Base-by-base conservation (phyloP, 2,329 filamentous ascomycete species). In the Graphilbum ipis-grandicollis region DNA sequence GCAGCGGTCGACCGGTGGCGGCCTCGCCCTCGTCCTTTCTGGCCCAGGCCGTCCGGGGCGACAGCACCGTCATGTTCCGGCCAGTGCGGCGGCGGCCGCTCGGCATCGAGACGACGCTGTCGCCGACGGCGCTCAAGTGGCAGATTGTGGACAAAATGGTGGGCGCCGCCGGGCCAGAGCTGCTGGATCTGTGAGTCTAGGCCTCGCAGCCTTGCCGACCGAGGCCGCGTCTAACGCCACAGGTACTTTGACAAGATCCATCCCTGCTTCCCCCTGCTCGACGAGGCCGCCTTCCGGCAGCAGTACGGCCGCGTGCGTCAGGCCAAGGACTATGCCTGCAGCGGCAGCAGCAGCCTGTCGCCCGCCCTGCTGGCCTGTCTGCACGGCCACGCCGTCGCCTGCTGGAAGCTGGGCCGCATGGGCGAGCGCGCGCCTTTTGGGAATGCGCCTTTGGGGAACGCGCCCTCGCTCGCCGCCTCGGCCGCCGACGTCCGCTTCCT, bases 181-280 rank as follows among this genome's bases (percentile, higher is more conserved):
- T 75, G 7, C 53, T 74, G 26, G 58, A 61, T 15, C 40, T 65
- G 61, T 65, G 44, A 43, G 59, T n/a, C n/a, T n/a, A 47, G 12
- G 23, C 14, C 31, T 8, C 21, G 33, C 10, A 25, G 8, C 13
- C 21, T 25, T 34, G 58, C 4, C 58, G 59, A 2, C 69, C 72
- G 36, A 57, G 63, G 6, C n/a, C n/a, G n/a, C n/a, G n/a, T 17
- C 19, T 13, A 4, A 9, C 3, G 14, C 10, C 3, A 9, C 40
- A 57, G 58, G 23, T 73, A 72, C 46, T 64, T 73, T 39, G 55
- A 60, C 23, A 60, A 66, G 38, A 62, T 68, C 29, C 71, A 76
- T 47, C 55, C 56, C n/a, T 71, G 68, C n/a, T 69, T 76, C 41
- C 73, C 72, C 0, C 54, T 77, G 2, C 57, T 76, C 8, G 69